Base-by-base conservation (phyloP, 345 rosid genomes). In the Conringia planisiliqua region DNA sequence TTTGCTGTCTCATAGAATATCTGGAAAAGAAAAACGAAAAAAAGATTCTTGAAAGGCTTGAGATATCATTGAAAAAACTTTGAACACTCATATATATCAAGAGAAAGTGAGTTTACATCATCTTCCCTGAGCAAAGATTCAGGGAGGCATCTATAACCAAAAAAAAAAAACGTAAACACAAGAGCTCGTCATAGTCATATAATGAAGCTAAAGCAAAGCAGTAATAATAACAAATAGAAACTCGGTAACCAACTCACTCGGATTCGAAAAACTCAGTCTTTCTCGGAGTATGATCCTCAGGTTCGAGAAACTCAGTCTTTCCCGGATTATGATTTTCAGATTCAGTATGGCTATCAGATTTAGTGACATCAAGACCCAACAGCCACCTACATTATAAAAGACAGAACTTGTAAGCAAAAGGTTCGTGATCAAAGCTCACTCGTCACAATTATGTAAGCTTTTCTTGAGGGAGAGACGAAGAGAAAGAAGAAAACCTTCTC, bases 41-140 rank as follows among this genome's bases (percentile, higher is more conserved):
- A 60, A 11, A 4, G 7, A 24, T 48, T 7, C 11, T 8, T 47
- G 42, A 55, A 32, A 44, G 38, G 2, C 13, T 5, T 12, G 7
- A 46, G 17, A 55, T 48, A 7, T 36, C 16, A 44, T 0, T 62
- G 38, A 62, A 13, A 20, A 13, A 30, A 39, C 14, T 22, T 0
- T 43, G 11, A 54, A 36, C 50, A 56, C 6, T 29, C 18, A 22
- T 17, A 29, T 9, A 52, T 40, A 50, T 57, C 8, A n/a, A 29
- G 20, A 58, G 58, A 71, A 6, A 24, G 68, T 10, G 51, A 55
- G 44, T 89, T 82, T 84, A 90, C 98, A 79, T 90, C 98, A 72
- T 93, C 97, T 69, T 86, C 93, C 78, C 98, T 85, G 30, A 89
- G 87, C 70, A 88, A 40, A 14, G 90, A 85, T 73, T 93, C 97